Evolutionary conservation across 2,329 filamentous ascomycete genomes (phyloP).

Genomic region (Exophiala xenobiotica): DNA sequence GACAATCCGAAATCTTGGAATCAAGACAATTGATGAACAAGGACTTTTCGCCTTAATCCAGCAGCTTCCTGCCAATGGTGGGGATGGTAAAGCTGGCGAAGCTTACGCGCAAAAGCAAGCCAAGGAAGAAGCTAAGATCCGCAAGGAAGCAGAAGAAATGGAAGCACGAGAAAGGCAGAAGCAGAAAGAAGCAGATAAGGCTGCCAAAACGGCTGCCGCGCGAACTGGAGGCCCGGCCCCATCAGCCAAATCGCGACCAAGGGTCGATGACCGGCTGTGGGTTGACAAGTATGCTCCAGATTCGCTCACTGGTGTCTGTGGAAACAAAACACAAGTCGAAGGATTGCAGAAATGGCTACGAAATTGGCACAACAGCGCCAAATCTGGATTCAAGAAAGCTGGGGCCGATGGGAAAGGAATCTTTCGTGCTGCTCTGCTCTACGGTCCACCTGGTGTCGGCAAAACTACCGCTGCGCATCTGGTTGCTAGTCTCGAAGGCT

Average conservation of each 20-base stretch:
- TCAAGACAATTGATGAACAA: slow-evolving; percentile 93
- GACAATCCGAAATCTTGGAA: slow-evolving; percentile 74
- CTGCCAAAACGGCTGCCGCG: slow-evolving; percentile 43
- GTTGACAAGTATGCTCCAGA: slow-evolving; percentile 94
- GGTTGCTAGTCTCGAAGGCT: slow-evolving; percentile 87
- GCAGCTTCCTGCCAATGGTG: slow-evolving; percentile 78
- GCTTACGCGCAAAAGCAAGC: slow-evolving; percentile 81
- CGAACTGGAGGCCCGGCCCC: slow-evolving; percentile 41
- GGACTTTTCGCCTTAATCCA: slow-evolving; percentile 85
- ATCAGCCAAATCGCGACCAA: slow-evolving; percentile 42
- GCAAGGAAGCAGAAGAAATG: slow-evolving; percentile 78
- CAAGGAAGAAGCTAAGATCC: slow-evolving; percentile 79
- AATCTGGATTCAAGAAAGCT: slow-evolving; percentile 75
- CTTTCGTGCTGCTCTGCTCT: slow-evolving; percentile 88
- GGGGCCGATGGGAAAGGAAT: slow-evolving; percentile 82
- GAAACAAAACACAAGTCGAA: slow-evolving; percentile 87
- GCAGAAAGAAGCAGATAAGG: slow-evolving; percentile 47
- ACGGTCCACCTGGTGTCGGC: slow-evolving; percentile 92
- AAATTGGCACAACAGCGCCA: slow-evolving; percentile 75
- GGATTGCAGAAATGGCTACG: slow-evolving; percentile 85
- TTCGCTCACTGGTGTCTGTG: slow-evolving; percentile 82
- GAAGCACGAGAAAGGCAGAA: slow-evolving; percentile 70
- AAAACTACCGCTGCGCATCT: slow-evolving; percentile 97
- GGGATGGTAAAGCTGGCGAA: slow-evolving; percentile 81
- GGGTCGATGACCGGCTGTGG: slow-evolving; percentile 69